Evolutionary conservation across 495 filamentous ascomycete genomes (phyloP).

Genomic region (Astrocystis sublimbata): DNA sequence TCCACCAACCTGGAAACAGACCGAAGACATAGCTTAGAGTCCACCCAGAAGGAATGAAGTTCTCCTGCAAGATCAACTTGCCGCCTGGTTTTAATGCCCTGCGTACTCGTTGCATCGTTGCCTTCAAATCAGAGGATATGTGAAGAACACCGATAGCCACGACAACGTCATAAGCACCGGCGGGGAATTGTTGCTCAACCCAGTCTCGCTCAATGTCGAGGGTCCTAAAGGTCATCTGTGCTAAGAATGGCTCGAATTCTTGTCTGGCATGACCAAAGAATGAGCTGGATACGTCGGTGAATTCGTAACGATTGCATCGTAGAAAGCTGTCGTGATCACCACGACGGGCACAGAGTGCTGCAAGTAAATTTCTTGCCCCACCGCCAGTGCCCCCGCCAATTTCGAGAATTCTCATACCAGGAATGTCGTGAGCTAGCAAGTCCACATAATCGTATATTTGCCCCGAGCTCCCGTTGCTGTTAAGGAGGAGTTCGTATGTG

Average conservation of each 20-base stretch:
- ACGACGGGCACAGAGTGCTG: conserved; percentile 10
- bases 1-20: neutral
- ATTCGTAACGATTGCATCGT: conserved; percentile 13
- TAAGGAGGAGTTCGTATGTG: neutral
- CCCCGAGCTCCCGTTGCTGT: neutral
- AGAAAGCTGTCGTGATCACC: conserved; percentile 2
- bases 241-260: neutral
- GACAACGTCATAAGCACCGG: conserved; percentile 32
- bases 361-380: conserved; percentile 16
- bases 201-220: conserved; percentile 26
- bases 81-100: conserved; percentile 36
- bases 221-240: conserved; percentile 21
- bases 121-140: conserved; percentile 35
- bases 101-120: conserved; percentile 34
- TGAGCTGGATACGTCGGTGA: conserved; percentile 49
- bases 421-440: conserved; percentile 38
- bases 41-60: neutral
- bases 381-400: conserved; percentile 47
- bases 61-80: conserved; percentile 30
- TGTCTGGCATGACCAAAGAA: conserved; percentile 45
- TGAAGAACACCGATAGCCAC: conserved; percentile 45
- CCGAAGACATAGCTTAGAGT: neutral
- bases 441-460: conserved; percentile 22
- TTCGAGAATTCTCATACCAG: conserved; percentile 43
- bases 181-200: conserved; percentile 22